These are phyloP conservation scores for Blepharisma undulans DNA, from an alignment of 169 alveolate genomes.

Conservation along the genomic window DNA sequence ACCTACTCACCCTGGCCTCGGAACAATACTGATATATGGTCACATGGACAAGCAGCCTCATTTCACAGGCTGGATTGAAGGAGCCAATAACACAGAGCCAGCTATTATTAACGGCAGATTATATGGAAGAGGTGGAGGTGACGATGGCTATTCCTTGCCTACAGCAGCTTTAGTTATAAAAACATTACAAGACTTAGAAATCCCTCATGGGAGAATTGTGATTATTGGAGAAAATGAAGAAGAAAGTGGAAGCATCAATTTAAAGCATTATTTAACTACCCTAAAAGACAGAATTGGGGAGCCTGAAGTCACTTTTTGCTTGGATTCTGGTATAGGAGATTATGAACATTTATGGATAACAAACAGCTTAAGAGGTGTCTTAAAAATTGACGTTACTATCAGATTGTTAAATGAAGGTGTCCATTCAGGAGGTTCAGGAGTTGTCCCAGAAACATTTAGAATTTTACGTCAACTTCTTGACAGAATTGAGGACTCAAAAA, in stretches of 20 bases:
- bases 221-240: constrained; percentile 82
- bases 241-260: constrained; percentile 76
- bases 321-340: constrained; percentile 79
- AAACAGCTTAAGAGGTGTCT: constrained; percentile 74
- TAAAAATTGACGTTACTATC: constrained; percentile 60
- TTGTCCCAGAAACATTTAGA: constrained; percentile 82
- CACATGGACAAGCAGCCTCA: constrained; percentile 87
- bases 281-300: constrained; percentile 62
- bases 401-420: constrained; percentile 69
- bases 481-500: constrained; percentile 75
- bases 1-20: constrained; percentile 46
- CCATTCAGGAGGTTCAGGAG: constrained; percentile 86
- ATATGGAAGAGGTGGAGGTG: constrained; percentile 87
- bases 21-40: constrained; percentile 78
- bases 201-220: constrained; percentile 78
- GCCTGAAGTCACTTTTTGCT: constrained; percentile 74
- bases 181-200: constrained; percentile 56
- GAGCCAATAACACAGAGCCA: constrained; percentile 70
- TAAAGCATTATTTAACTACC: constrained; percentile 63
- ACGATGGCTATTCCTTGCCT: constrained; percentile 83
- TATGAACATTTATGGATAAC: constrained; percentile 77
- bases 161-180: constrained; percentile 72
- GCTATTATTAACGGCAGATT: constrained; percentile 70
- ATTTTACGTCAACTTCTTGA: constrained; percentile 69
- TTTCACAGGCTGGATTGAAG: constrained; percentile 81